Evolutionary conservation across 2,329 filamentous ascomycete species (phyloP).

Genomic region (Pseudocercospora fijiensis): DNA sequence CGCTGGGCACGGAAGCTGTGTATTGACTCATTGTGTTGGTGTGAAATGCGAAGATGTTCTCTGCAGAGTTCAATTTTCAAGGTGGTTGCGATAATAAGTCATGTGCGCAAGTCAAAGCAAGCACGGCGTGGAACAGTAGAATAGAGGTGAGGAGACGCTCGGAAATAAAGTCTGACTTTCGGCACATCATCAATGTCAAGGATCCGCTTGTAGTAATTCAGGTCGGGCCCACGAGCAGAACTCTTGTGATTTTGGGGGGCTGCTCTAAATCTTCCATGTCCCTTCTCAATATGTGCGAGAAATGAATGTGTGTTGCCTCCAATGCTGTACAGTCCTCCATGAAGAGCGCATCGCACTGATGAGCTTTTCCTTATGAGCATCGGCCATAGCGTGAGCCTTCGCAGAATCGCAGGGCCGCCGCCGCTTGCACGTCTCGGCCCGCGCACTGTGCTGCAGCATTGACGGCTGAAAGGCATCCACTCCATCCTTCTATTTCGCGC

Average conservation of each 20-base stretch:
- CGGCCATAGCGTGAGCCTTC: neutral
- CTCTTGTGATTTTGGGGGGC: neutral
- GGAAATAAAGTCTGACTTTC: neutral
- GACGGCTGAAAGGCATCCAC: neutral
- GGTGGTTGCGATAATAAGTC: no score
- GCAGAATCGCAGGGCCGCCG: no score
- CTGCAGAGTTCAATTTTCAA: neutral
- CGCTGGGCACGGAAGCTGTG: conserved; percentile 30
- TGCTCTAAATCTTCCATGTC: neutral
- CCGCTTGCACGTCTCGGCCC: neutral
- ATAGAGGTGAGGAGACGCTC: neutral
- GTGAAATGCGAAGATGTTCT: neutral
- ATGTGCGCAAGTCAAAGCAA: neutral
- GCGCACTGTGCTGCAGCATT: neutral
- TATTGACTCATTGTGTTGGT: conserved; percentile 34
- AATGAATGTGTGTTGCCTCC: neutral
- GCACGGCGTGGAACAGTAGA: neutral
- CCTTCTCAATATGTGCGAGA: neutral
- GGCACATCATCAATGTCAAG: neutral
- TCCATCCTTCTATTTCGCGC: neutral
- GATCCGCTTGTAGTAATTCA: neutral
- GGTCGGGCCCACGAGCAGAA: neutral
- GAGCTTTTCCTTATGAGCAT: neutral
- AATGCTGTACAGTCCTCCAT: neutral
- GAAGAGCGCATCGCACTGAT: neutral